Base-by-base conservation (phyloP, 495 filamentous ascomycete genomes). In the Hyaloscypha hepaticicola region DNA sequence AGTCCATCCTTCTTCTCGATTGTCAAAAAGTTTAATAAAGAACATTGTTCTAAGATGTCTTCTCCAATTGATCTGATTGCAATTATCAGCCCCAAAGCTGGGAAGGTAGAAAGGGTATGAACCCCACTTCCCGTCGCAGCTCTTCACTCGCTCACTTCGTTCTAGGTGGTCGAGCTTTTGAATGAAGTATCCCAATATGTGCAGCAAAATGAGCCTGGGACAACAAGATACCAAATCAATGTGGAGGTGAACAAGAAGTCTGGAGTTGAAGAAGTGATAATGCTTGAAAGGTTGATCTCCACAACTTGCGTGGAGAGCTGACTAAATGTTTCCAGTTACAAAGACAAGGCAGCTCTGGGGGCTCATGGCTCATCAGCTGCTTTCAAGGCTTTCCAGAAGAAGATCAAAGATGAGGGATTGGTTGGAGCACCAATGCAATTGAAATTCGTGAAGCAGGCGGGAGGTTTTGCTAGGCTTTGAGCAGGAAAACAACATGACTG, bases 61-160 rank as follows among this genome's bases (percentile, higher is more conserved):
- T 59, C 66, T 25, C 50, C 50, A 55, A 58, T 73, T 22, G 61
- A 69, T 27, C 27, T 71, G 12, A 61, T 73, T 21, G 71, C 71
- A 25, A 71, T 69, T 19, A 51, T 71, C 56, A 58, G 53, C 11
- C 71, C 71, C n/a, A 69, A 66, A 34, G 60, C 53, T 12, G 71
- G 71, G 5, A 73, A 71, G 55, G 52, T 38, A 8, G 71, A 71
- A 25, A 55, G 64, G 64, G 71, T 73, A 56, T 57, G 64, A 9
- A 8, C 28, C 28, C 45, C 52, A 28, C 24, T 12, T 6, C 21
- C 34, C 33, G n/a, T n/a, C n/a, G 22, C 25, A 16, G 12, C 31
- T 16, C 38, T 0, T 45, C 38, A 45, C 38, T 45, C 19, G 5
- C 38, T 45, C 38, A 45, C 38, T 16, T 19, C 7, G 29, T 58